Base-by-base conservation (phyloP, 805 yeast genomes). In the Starmerella floricola region DNA sequence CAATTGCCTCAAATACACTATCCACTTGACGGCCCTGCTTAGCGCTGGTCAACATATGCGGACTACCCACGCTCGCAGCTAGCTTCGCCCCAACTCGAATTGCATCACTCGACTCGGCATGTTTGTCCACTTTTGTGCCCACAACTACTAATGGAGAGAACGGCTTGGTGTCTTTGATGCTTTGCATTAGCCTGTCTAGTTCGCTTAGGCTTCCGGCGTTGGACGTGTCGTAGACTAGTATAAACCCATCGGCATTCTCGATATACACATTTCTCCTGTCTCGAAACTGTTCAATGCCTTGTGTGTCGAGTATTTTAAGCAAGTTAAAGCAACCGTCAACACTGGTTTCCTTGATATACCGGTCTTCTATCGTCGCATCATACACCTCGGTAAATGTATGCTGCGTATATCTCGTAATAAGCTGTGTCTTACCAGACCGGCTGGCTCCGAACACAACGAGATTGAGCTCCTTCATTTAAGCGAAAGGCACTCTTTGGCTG, bases 361-460 rank as follows among this genome's bases (percentile, higher is more conserved):
- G 84, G 57, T 88, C 97, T 59, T 88, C 98, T 50, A 88, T 91
- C 8, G 98, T 91, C 8, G 98, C 97, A 57, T 88, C 97, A 63
- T 88, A 88, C 29, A 85, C 73, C 55, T 88, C 96, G 42, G 84
- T 75, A 60, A 84, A 87, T 2, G 81, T 80, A 10, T 91, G 91
- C 59, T 84, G 94, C 3, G 85, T 94, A 57, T 81, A 87, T 58
- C 85, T 94, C 5, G 85, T 94, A 1, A 95, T 86, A 31, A 88
- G 67, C 31, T 94, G 86, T 19, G 96, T 84, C 56, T 88, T 88
- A 54, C 98, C 98, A 8, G 85, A 95, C 63, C 96, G 95, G 54
- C 96, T 96, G 12, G 95, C 94, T 47, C 98, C 98, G 45, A 88
- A 67, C 16, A 88, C 91, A 15, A 84, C 96, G 34, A 91, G 67